Conservation (phyloP, 2,329 filamentous ascomycete genomes). For the Sporothrix sp. region DNA sequence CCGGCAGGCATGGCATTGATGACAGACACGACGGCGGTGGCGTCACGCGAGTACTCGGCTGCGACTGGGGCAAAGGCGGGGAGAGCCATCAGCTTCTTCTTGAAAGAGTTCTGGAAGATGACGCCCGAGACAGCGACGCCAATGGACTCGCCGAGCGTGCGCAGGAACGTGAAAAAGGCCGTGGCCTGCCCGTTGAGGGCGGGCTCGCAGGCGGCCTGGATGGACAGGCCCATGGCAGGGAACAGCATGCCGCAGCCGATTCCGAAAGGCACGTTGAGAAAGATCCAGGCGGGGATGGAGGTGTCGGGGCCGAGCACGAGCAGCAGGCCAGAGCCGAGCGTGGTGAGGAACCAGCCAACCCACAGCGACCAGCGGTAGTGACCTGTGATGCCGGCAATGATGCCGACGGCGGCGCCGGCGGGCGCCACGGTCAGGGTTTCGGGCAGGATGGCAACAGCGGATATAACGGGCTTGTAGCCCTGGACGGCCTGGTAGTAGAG, state of each 20-base stretch:
- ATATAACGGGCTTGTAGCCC: slow-evolving; percentile 22
- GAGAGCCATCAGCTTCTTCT: slow-evolving; percentile 12
- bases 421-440: slow-evolving; percentile 20
- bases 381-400: slow-evolving; percentile 17
- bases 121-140: slow-evolving; percentile 33
- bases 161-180: slow-evolving; percentile 33
- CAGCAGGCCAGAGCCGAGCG: slow-evolving; percentile 22
- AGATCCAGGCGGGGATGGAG: slow-evolving; percentile 26
- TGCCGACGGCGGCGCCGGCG: slow-evolving; percentile 15
- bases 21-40: slow-evolving; percentile 42
- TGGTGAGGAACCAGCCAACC: slow-evolving; percentile 21
- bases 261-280: slow-evolving; percentile 28
- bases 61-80: slow-evolving; percentile 17
- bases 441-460: slow-evolving; percentile 25
- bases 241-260: slow-evolving; percentile 30
- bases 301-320: slow-evolving; percentile 14
- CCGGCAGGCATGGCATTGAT: slow-evolving; percentile 38
- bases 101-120: slow-evolving; percentile 30
- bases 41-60: slow-evolving; percentile 43
- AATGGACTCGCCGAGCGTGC: slow-evolving; percentile 32
- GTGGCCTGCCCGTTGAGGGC: slow-evolving; percentile 30
- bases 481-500: slow-evolving; percentile 25
- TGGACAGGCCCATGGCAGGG: slow-evolving; percentile 31
- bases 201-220: slow-evolving; percentile 29
- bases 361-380: slow-evolving; percentile 26